phyloP scores from a whole-genome alignment of 2,329 filamentous ascomycete species.

The Penicillium sp. region DNA sequence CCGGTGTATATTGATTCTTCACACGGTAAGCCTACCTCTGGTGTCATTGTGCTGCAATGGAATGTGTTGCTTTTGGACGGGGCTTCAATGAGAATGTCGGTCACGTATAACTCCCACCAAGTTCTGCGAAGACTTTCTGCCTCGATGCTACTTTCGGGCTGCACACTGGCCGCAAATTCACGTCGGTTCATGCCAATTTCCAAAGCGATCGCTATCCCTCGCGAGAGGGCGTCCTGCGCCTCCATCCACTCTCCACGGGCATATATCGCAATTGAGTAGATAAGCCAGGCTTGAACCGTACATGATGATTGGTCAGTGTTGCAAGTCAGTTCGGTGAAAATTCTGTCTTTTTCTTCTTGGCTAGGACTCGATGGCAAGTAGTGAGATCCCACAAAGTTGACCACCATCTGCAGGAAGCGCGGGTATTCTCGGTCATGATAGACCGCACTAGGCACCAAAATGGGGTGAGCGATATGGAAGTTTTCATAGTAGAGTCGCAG shows the following conservation, averaged over 20 bases:
- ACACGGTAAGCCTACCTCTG: constrained; percentile 68
- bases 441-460: constrained; percentile 44
- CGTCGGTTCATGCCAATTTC: constrained; percentile 67
- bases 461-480: constrained; percentile 50
- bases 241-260: constrained; percentile 31
- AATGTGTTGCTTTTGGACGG: constrained; percentile 44
- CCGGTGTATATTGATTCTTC: constrained; percentile 58
- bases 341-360: constrained; percentile 23
- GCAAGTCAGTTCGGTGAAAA: constrained; percentile 20
- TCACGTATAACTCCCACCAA: constrained; percentile 76
- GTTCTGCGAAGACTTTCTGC: constrained; percentile 81
- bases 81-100: constrained; percentile 74
- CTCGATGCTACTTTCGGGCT: constrained; percentile 51
- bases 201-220: constrained; percentile 63
- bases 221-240: constrained; percentile 44
- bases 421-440: constrained; percentile 39
- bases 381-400: constrained; percentile 50
- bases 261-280: constrained; percentile 33
- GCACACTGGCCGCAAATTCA: constrained; percentile 45
- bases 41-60: constrained; percentile 63
- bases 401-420: constrained; percentile 43
- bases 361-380: constrained; percentile 36
- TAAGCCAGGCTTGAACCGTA: constrained; percentile 35
- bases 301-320: constrained; percentile 23
- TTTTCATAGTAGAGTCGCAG: constrained; percentile 48